Percentiles rank a stretch among this genome's conserved stretches.
Evolutionary conservation across 768 basidiomycete species (phyloP).

Genomic region (Amanita rimosa): DNA sequence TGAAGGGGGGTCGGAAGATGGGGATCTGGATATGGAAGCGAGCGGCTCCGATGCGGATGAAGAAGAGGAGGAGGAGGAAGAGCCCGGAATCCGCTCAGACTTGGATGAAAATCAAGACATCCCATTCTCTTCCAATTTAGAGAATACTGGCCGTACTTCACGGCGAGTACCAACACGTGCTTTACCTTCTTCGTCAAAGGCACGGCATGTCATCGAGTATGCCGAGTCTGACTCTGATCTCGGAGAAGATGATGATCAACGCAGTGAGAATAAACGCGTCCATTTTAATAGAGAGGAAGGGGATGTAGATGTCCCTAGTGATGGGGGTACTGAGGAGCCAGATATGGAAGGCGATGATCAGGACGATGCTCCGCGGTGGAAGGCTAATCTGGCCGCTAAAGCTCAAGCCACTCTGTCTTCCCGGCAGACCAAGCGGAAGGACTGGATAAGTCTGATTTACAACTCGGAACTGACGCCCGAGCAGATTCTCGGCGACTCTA

Average conservation of each 20-base stretch:
- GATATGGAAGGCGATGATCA: constrained; percentile 25
- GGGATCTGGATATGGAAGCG: constrained; percentile 10
- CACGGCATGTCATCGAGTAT: constrained; percentile 42
- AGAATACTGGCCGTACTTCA: constrained; percentile 40
- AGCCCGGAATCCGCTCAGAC: constrained; percentile 10
- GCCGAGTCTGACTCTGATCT: constrained; percentile 76
- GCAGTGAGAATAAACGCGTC: constrained; percentile 16
- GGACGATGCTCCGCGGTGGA: constrained; percentile 60
- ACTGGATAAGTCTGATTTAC: constrained; percentile 87
- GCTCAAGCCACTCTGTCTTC: constrained; percentile 31
- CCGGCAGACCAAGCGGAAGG: constrained; percentile 33
- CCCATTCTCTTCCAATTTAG: constrained; percentile 10
- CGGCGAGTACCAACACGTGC: constrained; percentile 34
- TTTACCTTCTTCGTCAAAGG: constrained; percentile 23
- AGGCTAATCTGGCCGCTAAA: constrained; percentile 42
- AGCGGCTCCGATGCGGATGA: constrained; percentile 5
- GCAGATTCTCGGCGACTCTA: constrained; percentile 34
- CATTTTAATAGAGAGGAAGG: constrained; percentile 38
- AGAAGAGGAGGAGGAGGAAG: constrained; percentile 11
- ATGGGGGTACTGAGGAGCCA: constrained; percentile 30
- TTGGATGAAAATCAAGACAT: constrained; percentile 14
- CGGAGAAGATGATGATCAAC: constrained; percentile 20
- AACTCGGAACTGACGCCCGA: constrained; percentile 53
- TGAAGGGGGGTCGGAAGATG: constrained; percentile 21
- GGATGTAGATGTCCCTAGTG: constrained; percentile 33